Evolutionary conservation across 2,329 filamentous ascomycete species (phyloP).

Genomic region (Claviceps citrina): DNA sequence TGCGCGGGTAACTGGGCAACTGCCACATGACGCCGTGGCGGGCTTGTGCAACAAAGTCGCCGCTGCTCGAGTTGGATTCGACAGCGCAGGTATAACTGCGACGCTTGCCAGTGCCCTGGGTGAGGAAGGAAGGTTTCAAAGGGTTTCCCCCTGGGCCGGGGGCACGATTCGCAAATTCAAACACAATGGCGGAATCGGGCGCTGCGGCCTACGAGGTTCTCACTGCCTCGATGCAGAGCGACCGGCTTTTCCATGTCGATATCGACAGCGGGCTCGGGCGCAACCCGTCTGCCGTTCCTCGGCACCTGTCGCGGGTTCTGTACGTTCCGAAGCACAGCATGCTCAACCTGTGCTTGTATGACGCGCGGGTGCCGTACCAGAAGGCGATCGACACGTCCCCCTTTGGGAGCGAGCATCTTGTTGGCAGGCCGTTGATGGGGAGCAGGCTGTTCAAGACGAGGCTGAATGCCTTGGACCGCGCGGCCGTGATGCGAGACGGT

Average conservation of each 20-base stretch:
- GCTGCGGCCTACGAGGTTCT: background rate
- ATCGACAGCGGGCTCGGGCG: constrained; percentile 4
- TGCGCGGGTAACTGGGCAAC: background rate
- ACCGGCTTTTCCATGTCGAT: background rate
- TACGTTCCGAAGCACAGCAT: constrained; percentile 4
- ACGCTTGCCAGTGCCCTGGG: too few relatives aligned
- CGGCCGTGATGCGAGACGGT: background rate
- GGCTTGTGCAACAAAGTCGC: background rate
- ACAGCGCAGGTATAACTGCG: background rate
- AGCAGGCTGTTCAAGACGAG: constrained; percentile 5
- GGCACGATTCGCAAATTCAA: too few relatives aligned
- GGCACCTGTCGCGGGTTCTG: constrained; percentile 4
- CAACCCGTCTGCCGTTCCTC: constrained; percentile 1
- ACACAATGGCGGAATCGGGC: too few relatives aligned
- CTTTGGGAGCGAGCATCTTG: background rate
- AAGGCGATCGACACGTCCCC: constrained; percentile 1
- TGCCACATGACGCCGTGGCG: background rate
- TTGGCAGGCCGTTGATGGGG: constrained; percentile 2
- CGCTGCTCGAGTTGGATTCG: constrained; percentile 14
- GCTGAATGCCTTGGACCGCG: constrained; percentile 1
- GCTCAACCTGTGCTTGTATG: constrained; percentile 2
- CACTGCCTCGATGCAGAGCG: background rate
- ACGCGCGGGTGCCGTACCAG: background rate
- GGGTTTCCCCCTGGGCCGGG: background rate
- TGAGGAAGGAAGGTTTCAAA: too few relatives aligned